phyloP scores from a whole-genome alignment of 2,329 filamentous ascomycete genomes.

The Fusarium solani-melongenae region DNA sequence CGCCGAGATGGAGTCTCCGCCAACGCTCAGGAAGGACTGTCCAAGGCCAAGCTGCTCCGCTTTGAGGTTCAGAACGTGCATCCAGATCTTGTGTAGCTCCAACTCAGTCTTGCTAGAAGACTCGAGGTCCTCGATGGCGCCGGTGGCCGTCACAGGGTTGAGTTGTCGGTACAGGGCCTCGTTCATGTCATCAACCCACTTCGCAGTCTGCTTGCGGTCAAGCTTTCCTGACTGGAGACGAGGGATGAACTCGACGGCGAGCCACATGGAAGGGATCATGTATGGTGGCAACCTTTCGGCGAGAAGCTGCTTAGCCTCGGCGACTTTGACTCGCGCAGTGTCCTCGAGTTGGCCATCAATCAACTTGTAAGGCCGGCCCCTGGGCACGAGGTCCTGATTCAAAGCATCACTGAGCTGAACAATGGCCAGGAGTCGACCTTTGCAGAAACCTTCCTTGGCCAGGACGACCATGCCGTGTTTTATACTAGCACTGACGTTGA shows the following conservation, averaged over 20 bases:
- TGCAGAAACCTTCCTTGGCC: slow-evolving; percentile 24
- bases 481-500: slow-evolving; percentile 30
- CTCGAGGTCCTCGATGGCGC: background rate
- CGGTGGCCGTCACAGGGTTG: slow-evolving; percentile 3
- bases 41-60: slow-evolving; percentile 28
- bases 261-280: slow-evolving; percentile 39
- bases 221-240: slow-evolving; percentile 35
- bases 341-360: slow-evolving; percentile 6
- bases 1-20: slow-evolving; percentile 56
- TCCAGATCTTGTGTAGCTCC: slow-evolving; percentile 32
- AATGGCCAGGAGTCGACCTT: slow-evolving; percentile 24
- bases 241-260: slow-evolving; percentile 31
- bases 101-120: slow-evolving; percentile 3
- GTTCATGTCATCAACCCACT: slow-evolving; percentile 30
- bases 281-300: slow-evolving; percentile 26
- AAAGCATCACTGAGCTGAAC: slow-evolving; percentile 16
- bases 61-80: slow-evolving; percentile 32
- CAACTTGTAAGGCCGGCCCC: slow-evolving; percentile 21
- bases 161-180: slow-evolving; percentile 25
- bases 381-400: slow-evolving; percentile 13
- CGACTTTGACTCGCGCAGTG: slow-evolving; percentile 1
- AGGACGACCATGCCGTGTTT: slow-evolving; percentile 38
- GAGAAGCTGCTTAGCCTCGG: slow-evolving; percentile 27
- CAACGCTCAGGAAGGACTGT: slow-evolving; percentile 51
- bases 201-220: slow-evolving; percentile 23